A percentile compares a stretch with the other conserved stretches of the same genome.
These are phyloP conservation scores for Sarocladium brachiariae DNA, from an alignment of 2,329 filamentous ascomycete genomes.

Conservation along the genomic window DNA sequence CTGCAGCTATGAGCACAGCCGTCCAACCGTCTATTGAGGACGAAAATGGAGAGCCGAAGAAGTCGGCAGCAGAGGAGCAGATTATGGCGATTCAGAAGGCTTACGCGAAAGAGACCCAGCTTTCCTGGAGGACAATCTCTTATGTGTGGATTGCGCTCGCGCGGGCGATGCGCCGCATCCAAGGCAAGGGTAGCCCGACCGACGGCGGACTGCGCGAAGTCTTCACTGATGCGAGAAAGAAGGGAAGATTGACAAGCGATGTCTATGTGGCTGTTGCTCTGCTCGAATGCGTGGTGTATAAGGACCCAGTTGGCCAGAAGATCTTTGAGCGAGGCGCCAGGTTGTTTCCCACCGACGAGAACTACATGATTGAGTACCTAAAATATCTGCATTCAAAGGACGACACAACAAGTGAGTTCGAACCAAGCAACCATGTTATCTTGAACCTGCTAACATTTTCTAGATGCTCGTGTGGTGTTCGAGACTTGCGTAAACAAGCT, in stretches of 20 bases:
- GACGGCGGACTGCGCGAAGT: constrained; percentile 79
- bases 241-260: constrained; percentile 84
- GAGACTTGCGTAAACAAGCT: constrained; percentile 87
- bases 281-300: constrained; percentile 93
- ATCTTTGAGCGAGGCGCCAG: constrained; percentile 94
- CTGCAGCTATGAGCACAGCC: constrained; percentile 30
- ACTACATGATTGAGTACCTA: constrained; percentile 90
- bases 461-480: constrained; percentile 91
- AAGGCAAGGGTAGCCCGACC: constrained; percentile 64
- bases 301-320: constrained; percentile 84
- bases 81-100: constrained; percentile 56
- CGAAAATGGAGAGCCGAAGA: constrained; percentile 37
- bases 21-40: constrained; percentile 38
- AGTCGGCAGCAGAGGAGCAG: constrained; percentile 58
- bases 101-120: constrained; percentile 64
- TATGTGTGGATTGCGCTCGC: constrained; percentile 94
- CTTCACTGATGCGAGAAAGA: constrained; percentile 81
- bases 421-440: neutral
- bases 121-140: constrained; percentile 78
- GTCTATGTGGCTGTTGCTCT: constrained; percentile 91
- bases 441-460: constrained; percentile 15
- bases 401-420: constrained; percentile 78
- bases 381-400: constrained; percentile 90
- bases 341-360: constrained; percentile 87
- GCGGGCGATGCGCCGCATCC: constrained; percentile 86